Base-by-base conservation (phyloP, 345 rosid species). In the Pseudoturritis turrita region DNA sequence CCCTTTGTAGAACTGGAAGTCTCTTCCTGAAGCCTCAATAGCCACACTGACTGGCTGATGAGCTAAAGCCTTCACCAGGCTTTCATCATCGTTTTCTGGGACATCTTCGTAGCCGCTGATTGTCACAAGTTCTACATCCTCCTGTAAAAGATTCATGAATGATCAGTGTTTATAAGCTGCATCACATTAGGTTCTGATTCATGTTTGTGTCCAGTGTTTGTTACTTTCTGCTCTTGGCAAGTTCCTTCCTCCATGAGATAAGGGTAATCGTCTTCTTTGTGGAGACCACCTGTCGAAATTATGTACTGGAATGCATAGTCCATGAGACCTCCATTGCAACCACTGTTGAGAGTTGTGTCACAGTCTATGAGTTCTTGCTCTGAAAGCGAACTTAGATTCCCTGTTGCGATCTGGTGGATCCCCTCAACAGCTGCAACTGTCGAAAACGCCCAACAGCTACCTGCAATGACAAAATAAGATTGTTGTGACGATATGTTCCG, bases 391-490 rank as follows among this genome's bases (percentile, higher is more conserved):
- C 87, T 82, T 25, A 92, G 62, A 14, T 90, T 83, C 25, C 96
- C 96, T 0, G 91, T 90, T 35, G 85, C 79, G n/a, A 92, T 90
- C 78, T 90, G 86, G 78, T 90, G 85, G 22, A 92, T 83, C 46
- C 96, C 96, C 21, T 92, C 96, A 50, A 92, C 91, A 2, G 96
- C 91, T 15, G 98, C 93, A 28, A 92, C 81, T 0, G 98, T 85
- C 2, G 97, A 92, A 82, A 92, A 92, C 11, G 97, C 98, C 98
- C 98, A 90, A 72, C 97, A 92, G 67, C 98, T 92, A 68, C 97
- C 97, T 86, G 85, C 19, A 74, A 18, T 29, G 4, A 23, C 17
- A 72, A 14, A 10, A 41, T 6, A 29, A 46, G 39, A 51, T 10
- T 37, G 17, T 55, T 31, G 2, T 33, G 13, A 22, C 14, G 39